Percentiles rank a stretch among this genome's conserved stretches.
Evolutionary conservation across 2,329 filamentous ascomycete genomes (phyloP).

Genomic region (Zymoseptoria ardabiliae): DNA sequence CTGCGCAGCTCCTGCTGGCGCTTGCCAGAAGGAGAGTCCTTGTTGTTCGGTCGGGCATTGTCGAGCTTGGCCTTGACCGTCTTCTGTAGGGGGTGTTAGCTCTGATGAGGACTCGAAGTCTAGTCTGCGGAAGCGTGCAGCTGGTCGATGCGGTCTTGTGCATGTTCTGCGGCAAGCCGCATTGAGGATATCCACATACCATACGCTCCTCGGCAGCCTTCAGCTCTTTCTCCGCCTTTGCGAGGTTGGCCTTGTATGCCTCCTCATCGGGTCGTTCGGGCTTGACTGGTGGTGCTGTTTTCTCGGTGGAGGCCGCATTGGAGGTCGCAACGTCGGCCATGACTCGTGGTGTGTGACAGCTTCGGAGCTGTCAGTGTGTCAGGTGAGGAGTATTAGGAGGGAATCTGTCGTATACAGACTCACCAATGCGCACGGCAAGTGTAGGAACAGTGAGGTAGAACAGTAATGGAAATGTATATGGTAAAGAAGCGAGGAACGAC

Average conservation of each 20-base stretch:
- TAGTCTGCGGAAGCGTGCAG: not conserved
- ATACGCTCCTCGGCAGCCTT: conserved; percentile 62
- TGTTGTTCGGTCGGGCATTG: conserved; percentile 69
- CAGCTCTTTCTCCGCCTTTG: conserved; percentile 80
- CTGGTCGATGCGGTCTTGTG: not conserved
- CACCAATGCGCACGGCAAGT: not conserved
- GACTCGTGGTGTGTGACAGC: conserved; percentile 27
- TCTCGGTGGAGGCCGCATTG: conserved; percentile 9
- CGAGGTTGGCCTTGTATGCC: conserved; percentile 69
- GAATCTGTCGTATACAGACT: not conserved
- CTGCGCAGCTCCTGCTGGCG: conserved; percentile 77
- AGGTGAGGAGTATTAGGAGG: conserved; percentile 15
- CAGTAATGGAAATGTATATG: not conserved
- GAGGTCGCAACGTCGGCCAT: conserved; percentile 22
- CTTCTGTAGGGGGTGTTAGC: conserved; percentile 51
- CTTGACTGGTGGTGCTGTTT: conserved; percentile 40
- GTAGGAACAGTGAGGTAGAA: not conserved
- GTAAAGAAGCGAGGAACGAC: not conserved
- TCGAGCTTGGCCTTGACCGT: conserved; percentile 85
- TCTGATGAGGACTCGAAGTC: not conserved
- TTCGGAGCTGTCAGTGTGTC: conserved; percentile 30
- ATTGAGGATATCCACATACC: conserved; percentile 19
- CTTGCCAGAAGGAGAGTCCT: conserved; percentile 72
- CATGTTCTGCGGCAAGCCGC: not conserved
- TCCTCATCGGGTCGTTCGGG: conserved; percentile 85